Evolutionary conservation across 1,139 yeast species (phyloP), one percentile per base, ranked within the genome.

Genomic region (Pneumocystis canis): DNA sequence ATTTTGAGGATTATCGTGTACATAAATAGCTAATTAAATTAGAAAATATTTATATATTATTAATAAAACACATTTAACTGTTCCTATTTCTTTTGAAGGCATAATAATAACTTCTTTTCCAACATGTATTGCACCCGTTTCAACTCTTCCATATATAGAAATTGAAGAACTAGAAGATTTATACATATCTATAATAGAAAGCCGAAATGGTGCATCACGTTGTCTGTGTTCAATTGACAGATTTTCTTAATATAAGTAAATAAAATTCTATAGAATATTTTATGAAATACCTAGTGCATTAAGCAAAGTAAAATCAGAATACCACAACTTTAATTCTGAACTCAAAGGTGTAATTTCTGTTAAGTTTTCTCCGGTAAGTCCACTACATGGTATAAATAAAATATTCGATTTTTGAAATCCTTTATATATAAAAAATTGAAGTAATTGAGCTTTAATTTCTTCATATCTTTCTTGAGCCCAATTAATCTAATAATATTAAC

Each of bases 301-400:
- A 86, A 1, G 67, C 69, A 70, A 73, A 79, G 20, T 64, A 39
- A 66, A 68, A 72, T 68, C 66, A 76, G 62, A 67, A 71, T 0
- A 64, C 63, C 57, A 40, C 30, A 53, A 32, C 0, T 70, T 59
- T 59, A 74, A 72, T 40, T 78, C 79, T 11, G 31, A 14, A 16
- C 14, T 47, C 14, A 83, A 84, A 30, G 59, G 37, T 2, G 5
- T 11, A 20, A 16, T 30, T 7, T 47, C 25, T 35, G 35, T 30
- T 6, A 92, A 89, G 72, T 92, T 92, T 62, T 80, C 83, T 32
- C 99, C 98, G 1, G 82, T 77, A 60, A 88, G 79, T 0, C 97
- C 98, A 54, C 95, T 85, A 59, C 88, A 82, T 11, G 99, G 98
- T 3, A 92, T 79, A 74, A 86, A 89, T 4, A 75, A 73, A 3